phyloP scores from a whole-genome alignment of 2,329 filamentous ascomycete genomes.

The Plenodomus biglobosus region DNA sequence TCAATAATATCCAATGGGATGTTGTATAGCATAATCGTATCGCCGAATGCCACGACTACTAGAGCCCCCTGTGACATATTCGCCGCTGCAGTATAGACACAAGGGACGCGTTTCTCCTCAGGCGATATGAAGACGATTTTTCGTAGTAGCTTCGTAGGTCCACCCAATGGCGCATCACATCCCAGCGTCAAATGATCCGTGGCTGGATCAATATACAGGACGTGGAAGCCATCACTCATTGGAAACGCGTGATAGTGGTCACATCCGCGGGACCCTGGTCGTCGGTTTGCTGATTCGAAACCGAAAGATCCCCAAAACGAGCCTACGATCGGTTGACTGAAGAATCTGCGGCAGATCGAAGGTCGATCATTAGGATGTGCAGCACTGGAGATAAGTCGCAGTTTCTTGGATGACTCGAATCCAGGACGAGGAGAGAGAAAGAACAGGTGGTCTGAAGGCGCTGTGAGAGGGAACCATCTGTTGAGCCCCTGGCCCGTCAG shows the following conservation, averaged over 20 bases:
- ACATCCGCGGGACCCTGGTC: constrained; percentile 26
- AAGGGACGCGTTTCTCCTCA: constrained; percentile 43
- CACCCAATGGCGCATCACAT: constrained; percentile 60
- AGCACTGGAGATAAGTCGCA: constrained; percentile 65
- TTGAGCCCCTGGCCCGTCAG: constrained; percentile 54
- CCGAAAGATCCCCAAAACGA: constrained; percentile 28
- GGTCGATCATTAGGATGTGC: constrained; percentile 47
- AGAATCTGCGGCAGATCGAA: constrained; percentile 28
- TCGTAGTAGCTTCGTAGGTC: constrained; percentile 59
- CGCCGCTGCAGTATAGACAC: constrained; percentile 59
- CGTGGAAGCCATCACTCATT: constrained; percentile 65
- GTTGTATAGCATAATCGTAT: constrained; percentile 60
- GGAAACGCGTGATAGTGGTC: constrained; percentile 67
- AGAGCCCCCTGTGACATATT: constrained; percentile 61
- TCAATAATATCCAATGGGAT: constrained; percentile 56
- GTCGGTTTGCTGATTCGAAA: constrained; percentile 17
- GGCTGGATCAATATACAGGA: constrained; percentile 65
- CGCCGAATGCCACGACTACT: constrained; percentile 59
- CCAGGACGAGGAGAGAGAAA: constrained; percentile 60
- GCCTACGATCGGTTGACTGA: constrained; percentile 15
- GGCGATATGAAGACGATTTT: constrained; percentile 59
- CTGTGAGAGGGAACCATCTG: constrained; percentile 58
- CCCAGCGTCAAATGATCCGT: constrained; percentile 62
- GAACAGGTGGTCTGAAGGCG: constrained; percentile 59
- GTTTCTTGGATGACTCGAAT: constrained; percentile 57